A percentile compares a stretch with the other conserved stretches of the same genome.
Conservation (phyloP, 139 green algal species). For the Coelastrella sp. region DNA sequence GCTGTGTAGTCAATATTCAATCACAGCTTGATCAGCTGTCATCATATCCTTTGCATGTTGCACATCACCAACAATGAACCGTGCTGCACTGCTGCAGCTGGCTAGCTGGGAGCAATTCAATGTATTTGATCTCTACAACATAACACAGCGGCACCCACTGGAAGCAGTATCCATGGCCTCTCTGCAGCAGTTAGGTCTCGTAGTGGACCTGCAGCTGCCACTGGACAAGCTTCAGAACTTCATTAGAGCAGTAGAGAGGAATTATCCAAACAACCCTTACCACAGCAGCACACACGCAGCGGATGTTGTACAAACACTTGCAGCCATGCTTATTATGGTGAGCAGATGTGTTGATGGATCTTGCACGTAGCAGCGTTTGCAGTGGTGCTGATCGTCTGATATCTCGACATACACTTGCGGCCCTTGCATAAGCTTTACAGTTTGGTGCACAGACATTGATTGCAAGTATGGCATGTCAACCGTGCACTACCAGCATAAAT, state of each 20-base stretch:
- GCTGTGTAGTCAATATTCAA: too few relatives aligned
- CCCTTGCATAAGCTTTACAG: too few relatives aligned
- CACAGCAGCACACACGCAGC: conserved; percentile 64
- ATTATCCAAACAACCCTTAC: conserved; percentile 60
- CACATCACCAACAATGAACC: too few relatives aligned
- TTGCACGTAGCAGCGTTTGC: not conserved
- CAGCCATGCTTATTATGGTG: conserved; percentile 30
- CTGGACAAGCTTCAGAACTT: conserved; percentile 29
- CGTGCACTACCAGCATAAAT: not conserved
- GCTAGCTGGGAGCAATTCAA: conserved; percentile 54
- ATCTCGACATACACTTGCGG: too few relatives aligned
- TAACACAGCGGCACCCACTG: conserved; percentile 59
- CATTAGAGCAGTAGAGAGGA: conserved; percentile 30
- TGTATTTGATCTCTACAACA: conserved; percentile 58
- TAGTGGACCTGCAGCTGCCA: conserved; percentile 52
- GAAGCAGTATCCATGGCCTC: conserved; percentile 62
- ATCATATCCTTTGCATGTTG: too few relatives aligned
- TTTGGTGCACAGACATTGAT: too few relatives aligned
- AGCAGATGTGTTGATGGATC: not conserved
- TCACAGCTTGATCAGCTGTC: too few relatives aligned
- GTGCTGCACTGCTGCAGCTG: conserved; percentile 1
- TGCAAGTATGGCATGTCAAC: too few relatives aligned
- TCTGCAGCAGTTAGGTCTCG: conserved; percentile 60
- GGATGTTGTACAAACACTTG: conserved; percentile 64
- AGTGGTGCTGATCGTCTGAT: too few relatives aligned